These are phyloP conservation scores for Thymus quinquecostatus DNA, from an alignment of 257 asterid genomes.

Conservation along the genomic window DNA sequence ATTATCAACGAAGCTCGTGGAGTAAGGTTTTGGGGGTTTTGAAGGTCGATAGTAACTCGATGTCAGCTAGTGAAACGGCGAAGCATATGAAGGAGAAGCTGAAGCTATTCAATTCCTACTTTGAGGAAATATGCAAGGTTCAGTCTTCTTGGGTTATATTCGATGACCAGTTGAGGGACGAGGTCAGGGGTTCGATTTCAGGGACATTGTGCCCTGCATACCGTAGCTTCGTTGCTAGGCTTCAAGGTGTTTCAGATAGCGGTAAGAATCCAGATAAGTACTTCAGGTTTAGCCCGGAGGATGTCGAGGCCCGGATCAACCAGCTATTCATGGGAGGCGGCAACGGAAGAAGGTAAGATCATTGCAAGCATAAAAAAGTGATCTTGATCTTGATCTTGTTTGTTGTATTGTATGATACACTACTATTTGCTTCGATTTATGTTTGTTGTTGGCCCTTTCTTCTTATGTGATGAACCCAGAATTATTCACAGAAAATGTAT, in stretches of 20 bases:
- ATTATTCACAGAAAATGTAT: constrained; percentile 26
- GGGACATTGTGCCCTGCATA: constrained; percentile 63
- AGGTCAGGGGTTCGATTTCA: constrained; percentile 64
- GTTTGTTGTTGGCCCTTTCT: constrained; percentile 17
- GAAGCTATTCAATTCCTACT: constrained; percentile 71
- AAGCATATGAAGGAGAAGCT: constrained; percentile 75
- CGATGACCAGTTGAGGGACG: constrained; percentile 80
- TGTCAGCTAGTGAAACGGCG: constrained; percentile 64
- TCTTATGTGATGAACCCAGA: constrained; percentile 23
- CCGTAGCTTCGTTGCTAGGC: constrained; percentile 62
- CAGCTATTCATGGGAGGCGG: constrained; percentile 65
- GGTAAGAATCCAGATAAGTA: constrained; percentile 76
- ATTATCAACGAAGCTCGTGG: constrained; percentile 92
- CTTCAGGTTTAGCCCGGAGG: constrained; percentile 70
- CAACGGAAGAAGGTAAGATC: constrained; percentile 64
- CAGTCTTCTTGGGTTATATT: constrained; percentile 83
- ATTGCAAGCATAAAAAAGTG: constrained; percentile 33
- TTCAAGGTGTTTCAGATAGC: constrained; percentile 51
- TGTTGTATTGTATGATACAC: constrained; percentile 40
- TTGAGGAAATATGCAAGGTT: constrained; percentile 70
- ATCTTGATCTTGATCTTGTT: constrained; percentile 35
- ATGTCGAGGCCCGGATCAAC: constrained; percentile 67
- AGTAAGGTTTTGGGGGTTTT: constrained; percentile 78
- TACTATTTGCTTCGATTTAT: constrained; percentile 30
- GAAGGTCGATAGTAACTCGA: constrained; percentile 56